These are phyloP conservation scores for Wickerhamiella cacticola DNA, from an alignment of 805 yeast species.

Conservation along the genomic window DNA sequence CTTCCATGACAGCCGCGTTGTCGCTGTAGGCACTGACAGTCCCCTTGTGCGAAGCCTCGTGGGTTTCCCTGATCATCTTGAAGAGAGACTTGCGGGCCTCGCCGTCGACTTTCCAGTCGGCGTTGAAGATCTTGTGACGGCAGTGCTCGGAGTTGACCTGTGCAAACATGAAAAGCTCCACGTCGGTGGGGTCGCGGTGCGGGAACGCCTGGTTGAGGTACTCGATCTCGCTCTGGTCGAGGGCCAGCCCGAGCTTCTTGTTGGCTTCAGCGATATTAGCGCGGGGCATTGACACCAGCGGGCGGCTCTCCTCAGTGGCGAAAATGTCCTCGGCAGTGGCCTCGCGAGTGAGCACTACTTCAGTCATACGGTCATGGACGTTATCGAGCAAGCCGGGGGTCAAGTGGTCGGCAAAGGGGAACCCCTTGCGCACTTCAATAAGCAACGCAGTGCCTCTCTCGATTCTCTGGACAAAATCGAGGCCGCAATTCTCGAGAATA, in stretches of 20 bases:
- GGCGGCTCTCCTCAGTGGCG: slow-evolving; percentile 68
- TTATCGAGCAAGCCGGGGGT: slow-evolving; percentile 50
- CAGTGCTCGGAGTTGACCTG: slow-evolving; percentile 99
- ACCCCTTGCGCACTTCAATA: slow-evolving; percentile 58
- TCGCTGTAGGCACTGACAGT: slow-evolving; percentile 93
- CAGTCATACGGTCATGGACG: slow-evolving; percentile 92
- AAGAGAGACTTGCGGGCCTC: slow-evolving; percentile 62
- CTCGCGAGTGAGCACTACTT: slow-evolving; percentile 38
- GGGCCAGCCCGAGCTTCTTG: slow-evolving; percentile 78
- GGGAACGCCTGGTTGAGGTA: slow-evolving; percentile 77
- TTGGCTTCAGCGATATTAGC: slow-evolving; percentile 65
- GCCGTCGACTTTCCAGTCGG: slow-evolving; percentile 94
- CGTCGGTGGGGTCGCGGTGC: slow-evolving; percentile 90
- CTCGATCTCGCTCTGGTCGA: slow-evolving; percentile 85
- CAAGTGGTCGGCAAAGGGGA: slow-evolving; percentile 47
- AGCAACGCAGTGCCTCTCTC: slow-evolving; percentile 82
- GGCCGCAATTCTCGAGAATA: slow-evolving; percentile 79
- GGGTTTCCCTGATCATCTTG: slow-evolving; percentile 93
- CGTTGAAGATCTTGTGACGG: slow-evolving; percentile 97
- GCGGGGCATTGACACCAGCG: slow-evolving; percentile 47
- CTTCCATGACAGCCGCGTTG: slow-evolving; percentile 92
- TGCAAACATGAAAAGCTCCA: slow-evolving; percentile 96
- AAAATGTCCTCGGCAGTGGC: slow-evolving; percentile 69
- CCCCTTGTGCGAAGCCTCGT: slow-evolving; percentile 60
- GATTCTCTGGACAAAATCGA: slow-evolving; percentile 61